Percentiles rank a stretch among this genome's conserved stretches.
These are phyloP conservation scores for Penicillium hordei DNA, from an alignment of 2,329 filamentous ascomycete genomes.

Conservation along the genomic window DNA sequence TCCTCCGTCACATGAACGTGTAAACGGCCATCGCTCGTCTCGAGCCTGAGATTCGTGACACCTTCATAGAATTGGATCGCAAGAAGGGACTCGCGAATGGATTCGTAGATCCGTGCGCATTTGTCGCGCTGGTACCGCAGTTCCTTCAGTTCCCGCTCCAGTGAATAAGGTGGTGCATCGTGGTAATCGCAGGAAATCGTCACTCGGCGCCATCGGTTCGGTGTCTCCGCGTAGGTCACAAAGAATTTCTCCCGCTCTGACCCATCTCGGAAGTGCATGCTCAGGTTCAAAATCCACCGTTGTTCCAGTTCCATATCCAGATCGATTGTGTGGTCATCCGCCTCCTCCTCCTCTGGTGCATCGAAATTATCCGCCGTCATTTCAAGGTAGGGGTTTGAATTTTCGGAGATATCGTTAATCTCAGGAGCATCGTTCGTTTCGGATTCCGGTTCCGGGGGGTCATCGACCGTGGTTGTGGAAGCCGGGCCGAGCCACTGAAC, in stretches of 20 bases:
- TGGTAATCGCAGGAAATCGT: constrained; percentile 95
- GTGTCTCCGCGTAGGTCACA: constrained; percentile 82
- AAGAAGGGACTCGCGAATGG: constrained; percentile 84
- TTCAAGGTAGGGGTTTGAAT: constrained; percentile 31
- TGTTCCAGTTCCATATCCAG: constrained; percentile 72
- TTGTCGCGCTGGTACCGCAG: constrained; percentile 88
- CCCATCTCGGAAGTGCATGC: constrained; percentile 95
- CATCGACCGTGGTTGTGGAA: constrained; percentile 34
- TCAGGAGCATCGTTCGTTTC: constrained; percentile 29
- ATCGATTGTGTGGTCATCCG: constrained; percentile 53
- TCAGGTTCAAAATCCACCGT: constrained; percentile 94
- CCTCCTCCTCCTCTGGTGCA: constrained; percentile 22
- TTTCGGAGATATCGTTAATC: constrained; percentile 24
- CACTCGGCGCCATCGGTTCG: constrained; percentile 78
- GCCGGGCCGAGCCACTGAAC: constrained; percentile 38
- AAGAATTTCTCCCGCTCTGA: constrained; percentile 97
- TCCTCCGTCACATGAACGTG: constrained; percentile 99
- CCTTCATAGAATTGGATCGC: constrained; percentile 96
- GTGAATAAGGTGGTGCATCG: constrained; percentile 71
- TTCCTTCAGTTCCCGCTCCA: constrained; percentile 77
- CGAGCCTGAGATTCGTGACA: constrained; percentile 90
- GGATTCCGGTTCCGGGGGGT: constrained; percentile 21
- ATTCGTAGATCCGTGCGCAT: constrained; percentile 87
- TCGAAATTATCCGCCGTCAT: background rate
- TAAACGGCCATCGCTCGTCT: constrained; percentile 81